These are phyloP conservation scores for Aspergillus eucalypticola DNA, from an alignment of 2,329 filamentous ascomycete species.

Conservation along the genomic window DNA sequence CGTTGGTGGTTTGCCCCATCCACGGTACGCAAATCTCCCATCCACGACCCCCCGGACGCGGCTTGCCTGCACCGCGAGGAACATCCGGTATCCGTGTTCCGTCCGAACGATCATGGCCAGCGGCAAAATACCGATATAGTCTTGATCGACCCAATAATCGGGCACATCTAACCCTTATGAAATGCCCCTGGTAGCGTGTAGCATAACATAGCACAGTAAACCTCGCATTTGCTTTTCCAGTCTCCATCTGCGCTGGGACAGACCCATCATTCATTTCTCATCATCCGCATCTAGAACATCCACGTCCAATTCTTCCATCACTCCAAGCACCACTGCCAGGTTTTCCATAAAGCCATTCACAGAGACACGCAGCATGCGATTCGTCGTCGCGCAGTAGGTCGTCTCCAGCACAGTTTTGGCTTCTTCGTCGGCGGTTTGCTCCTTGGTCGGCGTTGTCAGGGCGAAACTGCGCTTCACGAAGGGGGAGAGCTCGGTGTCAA, in stretches of 20 bases:
- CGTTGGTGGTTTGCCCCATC: not conserved
- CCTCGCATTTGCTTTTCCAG: not conserved
- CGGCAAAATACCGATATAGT: not conserved
- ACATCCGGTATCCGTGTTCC: not conserved
- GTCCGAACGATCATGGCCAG: not conserved
- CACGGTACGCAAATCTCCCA: not conserved
- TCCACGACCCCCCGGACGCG: not conserved
- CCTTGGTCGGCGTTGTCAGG: slow-evolving; percentile 45
- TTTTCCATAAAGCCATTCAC: slow-evolving; percentile 97
- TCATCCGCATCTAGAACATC: slow-evolving; percentile 65
- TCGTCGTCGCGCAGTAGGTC: slow-evolving; percentile 83
- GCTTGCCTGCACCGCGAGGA: not conserved
- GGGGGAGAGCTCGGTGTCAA: slow-evolving; percentile 86
- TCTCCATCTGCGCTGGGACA: no score
- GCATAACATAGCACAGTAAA: not conserved
- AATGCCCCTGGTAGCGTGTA: not conserved
- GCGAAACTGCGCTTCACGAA: slow-evolving; percentile 73
- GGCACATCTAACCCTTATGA: not conserved
- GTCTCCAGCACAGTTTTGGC: slow-evolving; percentile 63
- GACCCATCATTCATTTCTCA: slow-evolving; percentile 22
- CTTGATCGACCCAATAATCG: not conserved
- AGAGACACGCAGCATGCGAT: slow-evolving; percentile 92
- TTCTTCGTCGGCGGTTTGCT: slow-evolving; percentile 26
- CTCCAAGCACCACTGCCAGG: slow-evolving; percentile 76
- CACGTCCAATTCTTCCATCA: slow-evolving; percentile 86